Evolutionary conservation across 768 basidiomycete genomes (phyloP).

Genomic region (Exidia glandulosa): DNA sequence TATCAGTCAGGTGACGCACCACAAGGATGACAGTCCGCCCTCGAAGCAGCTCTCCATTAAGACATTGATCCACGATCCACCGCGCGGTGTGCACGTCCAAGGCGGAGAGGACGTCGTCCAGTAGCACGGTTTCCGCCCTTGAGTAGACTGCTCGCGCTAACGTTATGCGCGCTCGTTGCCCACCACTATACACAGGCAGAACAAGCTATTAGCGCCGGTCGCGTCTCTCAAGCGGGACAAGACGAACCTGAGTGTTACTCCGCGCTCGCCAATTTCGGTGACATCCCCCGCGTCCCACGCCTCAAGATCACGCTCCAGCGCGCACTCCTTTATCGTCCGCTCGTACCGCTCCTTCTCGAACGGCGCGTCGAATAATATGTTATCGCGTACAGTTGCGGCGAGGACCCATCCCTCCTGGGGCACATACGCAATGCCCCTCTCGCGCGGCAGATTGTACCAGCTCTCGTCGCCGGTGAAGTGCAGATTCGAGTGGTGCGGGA

Average conservation of each 20-base stretch:
- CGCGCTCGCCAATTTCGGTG: conserved; percentile 31
- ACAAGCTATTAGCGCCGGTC: not conserved
- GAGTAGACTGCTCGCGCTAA: conserved; percentile 52
- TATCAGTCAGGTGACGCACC: conserved; percentile 12
- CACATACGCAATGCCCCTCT: conserved; percentile 23
- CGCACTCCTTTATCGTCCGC: conserved; percentile 10
- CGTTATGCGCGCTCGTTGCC: conserved; percentile 45
- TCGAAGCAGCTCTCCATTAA: conserved; percentile 28
- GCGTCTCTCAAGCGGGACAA: too few relatives aligned
- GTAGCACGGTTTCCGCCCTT: conserved; percentile 46
- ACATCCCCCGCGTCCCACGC: conserved; percentile 23
- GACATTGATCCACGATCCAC: conserved; percentile 39
- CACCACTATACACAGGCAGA: conserved; percentile 31
- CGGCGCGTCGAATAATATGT: conserved; percentile 24
- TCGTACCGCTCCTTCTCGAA: conserved; percentile 21
- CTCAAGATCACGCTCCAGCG: conserved; percentile 21
- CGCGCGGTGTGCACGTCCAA: conserved; percentile 45
- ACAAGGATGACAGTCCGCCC: conserved; percentile 34
- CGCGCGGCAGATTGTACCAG: conserved; percentile 22
- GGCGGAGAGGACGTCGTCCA: conserved; percentile 61
- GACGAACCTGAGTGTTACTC: conserved; percentile 13
- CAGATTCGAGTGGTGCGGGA: not conserved
- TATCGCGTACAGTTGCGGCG: conserved; percentile 20
- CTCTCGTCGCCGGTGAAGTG: conserved; percentile 9
- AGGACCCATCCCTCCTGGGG: conserved; percentile 26